Evolutionary conservation across 495 filamentous ascomycete species (phyloP).

Genomic region (Schizothecium vesticola): DNA sequence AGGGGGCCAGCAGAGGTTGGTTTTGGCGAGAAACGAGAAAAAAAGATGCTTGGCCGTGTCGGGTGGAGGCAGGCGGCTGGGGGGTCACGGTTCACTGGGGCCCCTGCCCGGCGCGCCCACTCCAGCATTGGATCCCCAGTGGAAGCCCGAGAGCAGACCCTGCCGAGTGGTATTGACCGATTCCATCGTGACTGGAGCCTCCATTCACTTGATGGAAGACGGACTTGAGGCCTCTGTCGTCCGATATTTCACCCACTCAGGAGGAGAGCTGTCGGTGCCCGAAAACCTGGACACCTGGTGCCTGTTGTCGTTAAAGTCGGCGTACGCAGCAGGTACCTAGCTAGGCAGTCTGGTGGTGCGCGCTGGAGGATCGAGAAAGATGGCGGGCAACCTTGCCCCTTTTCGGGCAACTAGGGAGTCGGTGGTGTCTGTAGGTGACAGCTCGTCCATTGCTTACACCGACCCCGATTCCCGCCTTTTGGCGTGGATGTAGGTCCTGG

Average conservation of each 20-base stretch:
- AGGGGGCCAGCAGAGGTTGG: constrained; percentile 13
- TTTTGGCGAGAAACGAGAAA: constrained; percentile 9
- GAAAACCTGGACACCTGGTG: too few relatives aligned
- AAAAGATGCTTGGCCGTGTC: constrained; percentile 15
- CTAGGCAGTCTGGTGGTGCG: too few relatives aligned
- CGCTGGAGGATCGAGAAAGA: neutral
- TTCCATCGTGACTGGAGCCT: neutral
- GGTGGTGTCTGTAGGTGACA: neutral
- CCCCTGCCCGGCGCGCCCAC: neutral
- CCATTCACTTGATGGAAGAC: neutral
- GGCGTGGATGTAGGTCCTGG: neutral
- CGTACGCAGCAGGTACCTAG: too few relatives aligned
- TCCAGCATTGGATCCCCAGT: neutral
- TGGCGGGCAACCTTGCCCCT: neutral
- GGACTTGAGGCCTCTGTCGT: neutral
- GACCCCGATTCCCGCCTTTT: neutral
- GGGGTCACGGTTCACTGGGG: neutral
- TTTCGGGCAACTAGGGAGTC: neutral
- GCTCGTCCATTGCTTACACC: neutral
- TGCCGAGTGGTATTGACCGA: too few relatives aligned
- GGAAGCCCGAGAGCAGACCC: neutral
- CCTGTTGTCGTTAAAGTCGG: neutral
- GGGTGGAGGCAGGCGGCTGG: neutral
- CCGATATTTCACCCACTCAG: neutral
- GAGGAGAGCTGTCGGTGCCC: neutral